These are phyloP conservation scores for Centrapalus pauciflorus DNA, from an alignment of 129 eudicot genomes.

Conservation along the genomic window DNA sequence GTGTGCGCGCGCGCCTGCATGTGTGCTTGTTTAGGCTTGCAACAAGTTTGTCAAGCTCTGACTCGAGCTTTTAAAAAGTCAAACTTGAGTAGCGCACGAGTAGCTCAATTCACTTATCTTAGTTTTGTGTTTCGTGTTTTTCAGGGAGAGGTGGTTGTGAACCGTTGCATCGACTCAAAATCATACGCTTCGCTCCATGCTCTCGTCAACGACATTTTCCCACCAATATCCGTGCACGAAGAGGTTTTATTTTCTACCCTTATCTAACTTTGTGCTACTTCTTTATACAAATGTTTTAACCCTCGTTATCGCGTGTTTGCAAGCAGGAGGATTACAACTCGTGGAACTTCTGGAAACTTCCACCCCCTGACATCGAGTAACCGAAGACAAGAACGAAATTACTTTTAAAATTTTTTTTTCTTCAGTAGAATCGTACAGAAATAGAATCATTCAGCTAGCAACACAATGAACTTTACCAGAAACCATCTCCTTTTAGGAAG, in stretches of 20 bases:
- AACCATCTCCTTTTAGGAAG: no score
- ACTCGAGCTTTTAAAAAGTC: no score
- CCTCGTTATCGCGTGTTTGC: conserved; percentile 8
- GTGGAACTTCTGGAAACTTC: conserved; percentile 95
- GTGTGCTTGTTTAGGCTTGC: no score
- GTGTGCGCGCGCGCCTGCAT: no score
- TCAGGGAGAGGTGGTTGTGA: conserved; percentile 84
- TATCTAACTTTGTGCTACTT: background rate
- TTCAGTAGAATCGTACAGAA: conserved; percentile 21
- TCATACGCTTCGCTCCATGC: conserved; percentile 76
- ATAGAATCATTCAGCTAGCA: no score
- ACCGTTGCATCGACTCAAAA: conserved; percentile 72
- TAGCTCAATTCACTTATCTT: no score
- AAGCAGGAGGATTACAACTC: conserved; percentile 82
- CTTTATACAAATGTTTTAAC: background rate
- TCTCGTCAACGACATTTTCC: conserved; percentile 85
- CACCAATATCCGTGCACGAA: conserved; percentile 52
- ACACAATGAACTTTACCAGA: no score
- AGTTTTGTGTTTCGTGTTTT: conserved; percentile 10
- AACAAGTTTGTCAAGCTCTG: no score
- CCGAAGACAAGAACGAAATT: conserved; percentile 21
- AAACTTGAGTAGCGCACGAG: no score
- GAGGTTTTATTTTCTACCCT: conserved; percentile 42
- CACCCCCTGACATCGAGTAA: conserved; percentile 46
- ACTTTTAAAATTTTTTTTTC: background rate